These are phyloP conservation scores for Dipodascopsis tothii DNA, from an alignment of 805 yeast genomes.

Conservation along the genomic window DNA sequence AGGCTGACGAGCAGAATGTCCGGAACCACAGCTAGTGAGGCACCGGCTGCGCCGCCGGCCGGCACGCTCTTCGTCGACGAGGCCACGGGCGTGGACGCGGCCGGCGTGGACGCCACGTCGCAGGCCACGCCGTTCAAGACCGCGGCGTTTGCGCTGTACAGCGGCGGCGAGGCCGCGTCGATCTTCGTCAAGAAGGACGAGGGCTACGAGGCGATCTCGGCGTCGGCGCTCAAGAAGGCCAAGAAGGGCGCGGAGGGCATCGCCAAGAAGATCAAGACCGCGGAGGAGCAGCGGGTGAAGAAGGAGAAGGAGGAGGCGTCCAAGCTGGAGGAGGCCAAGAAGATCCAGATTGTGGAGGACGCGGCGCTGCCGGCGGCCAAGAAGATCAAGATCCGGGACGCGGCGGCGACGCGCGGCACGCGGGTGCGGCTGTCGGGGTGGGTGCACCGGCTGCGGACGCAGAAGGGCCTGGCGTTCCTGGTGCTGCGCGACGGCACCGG, in stretches of 20 bases:
- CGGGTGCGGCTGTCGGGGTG: conserved; percentile 85
- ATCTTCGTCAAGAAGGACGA: conserved; percentile 56
- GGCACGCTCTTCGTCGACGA: conserved; percentile 52
- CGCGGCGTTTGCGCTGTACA: conserved; percentile 71
- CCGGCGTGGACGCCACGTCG: conserved; percentile 50
- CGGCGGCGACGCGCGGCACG: conserved; percentile 49
- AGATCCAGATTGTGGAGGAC: conserved; percentile 70
- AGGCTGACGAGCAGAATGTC: background rate
- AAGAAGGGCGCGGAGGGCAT: conserved; percentile 91
- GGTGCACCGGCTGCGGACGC: conserved; percentile 90
- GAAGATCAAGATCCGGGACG: conserved; percentile 54
- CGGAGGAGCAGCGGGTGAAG: conserved; percentile 41
- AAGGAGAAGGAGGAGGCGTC: conserved; percentile 67
- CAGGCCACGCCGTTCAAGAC: conserved; percentile 56
- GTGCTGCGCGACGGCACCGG: conserved; percentile 96
- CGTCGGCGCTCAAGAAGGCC: conserved; percentile 91
- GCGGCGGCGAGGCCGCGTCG: conserved; percentile 35
- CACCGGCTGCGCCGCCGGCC: background rate
- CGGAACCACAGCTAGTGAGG: background rate
- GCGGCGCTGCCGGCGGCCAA: conserved; percentile 60
- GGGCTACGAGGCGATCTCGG: conserved; percentile 67
- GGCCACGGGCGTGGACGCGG: conserved; percentile 57
- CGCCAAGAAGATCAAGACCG: conserved; percentile 67
- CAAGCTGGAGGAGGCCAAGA: conserved; percentile 68
- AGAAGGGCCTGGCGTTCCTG: conserved; percentile 84